Evolutionary conservation across 148 eudicot genomes (phyloP).

Genomic region (Heliosperma pusillum): DNA sequence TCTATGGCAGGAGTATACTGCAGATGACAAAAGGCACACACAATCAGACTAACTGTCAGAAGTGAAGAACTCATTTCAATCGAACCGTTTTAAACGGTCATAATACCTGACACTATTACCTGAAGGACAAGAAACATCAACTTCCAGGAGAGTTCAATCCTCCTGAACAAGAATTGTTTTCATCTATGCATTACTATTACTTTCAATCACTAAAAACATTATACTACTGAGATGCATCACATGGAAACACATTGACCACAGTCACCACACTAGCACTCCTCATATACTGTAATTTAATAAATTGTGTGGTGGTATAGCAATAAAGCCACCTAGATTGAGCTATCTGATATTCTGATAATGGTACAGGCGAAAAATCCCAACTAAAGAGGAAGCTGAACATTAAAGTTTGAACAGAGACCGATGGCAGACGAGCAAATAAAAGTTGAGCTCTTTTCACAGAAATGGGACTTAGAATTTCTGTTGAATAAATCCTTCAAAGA

Average conservation of each 20-base stretch:
- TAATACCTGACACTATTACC: slow-evolving; percentile 53
- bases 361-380: not conserved
- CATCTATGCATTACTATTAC: slow-evolving; percentile 63
- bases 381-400: not conserved
- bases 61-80: slow-evolving; percentile 12
- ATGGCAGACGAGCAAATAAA: not conserved
- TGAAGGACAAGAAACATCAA: slow-evolving; percentile 52
- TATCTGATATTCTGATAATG: not conserved
- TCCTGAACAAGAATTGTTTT: slow-evolving; percentile 73
- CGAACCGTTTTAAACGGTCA: slow-evolving; percentile 30
- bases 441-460: too few relatives aligned
- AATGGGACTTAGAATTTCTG: too few relatives aligned
- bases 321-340: not conserved
- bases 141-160: slow-evolving; percentile 77
- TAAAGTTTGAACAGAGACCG: not conserved
- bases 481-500: too few relatives aligned
- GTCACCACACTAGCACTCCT: not conserved
- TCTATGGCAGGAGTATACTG: slow-evolving; percentile 98
- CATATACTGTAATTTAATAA: not conserved
- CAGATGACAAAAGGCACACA: slow-evolving; percentile 26
- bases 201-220: slow-evolving; percentile 18
- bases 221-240: not conserved
- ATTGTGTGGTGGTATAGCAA: not conserved
- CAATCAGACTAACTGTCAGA: slow-evolving; percentile 12
- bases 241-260: not conserved